Evolutionary conservation across 1,284 basidiomycete species (phyloP).

Genomic region (Quambalaria eucalypti): DNA sequence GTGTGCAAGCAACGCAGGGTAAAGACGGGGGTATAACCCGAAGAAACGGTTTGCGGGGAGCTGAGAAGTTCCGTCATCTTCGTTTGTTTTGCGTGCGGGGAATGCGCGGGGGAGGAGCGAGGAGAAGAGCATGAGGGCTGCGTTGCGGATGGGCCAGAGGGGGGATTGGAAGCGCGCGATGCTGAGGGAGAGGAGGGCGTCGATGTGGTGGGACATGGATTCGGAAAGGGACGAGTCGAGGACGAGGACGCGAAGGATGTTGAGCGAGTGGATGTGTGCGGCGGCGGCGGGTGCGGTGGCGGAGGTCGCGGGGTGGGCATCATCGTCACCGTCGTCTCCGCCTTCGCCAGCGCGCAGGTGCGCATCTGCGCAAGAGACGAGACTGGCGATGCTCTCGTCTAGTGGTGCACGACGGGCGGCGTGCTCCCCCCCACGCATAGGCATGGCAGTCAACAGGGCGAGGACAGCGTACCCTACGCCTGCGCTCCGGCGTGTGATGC

Average conservation of each 20-base stretch:
- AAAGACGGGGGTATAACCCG: slow-evolving; percentile 14
- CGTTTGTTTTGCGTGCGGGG: slow-evolving; percentile 19
- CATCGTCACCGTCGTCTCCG: too few relatives aligned
- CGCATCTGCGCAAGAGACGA: slow-evolving; percentile 14
- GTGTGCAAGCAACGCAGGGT: slow-evolving; percentile 2
- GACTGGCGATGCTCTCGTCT: slow-evolving; percentile 11
- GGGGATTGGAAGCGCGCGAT: slow-evolving; percentile 43
- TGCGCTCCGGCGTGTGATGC: slow-evolving; percentile 47
- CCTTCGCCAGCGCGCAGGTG: neutral
- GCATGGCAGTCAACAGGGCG: slow-evolving; percentile 34
- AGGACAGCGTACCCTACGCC: slow-evolving; percentile 47
- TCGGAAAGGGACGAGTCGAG: slow-evolving; percentile 29
- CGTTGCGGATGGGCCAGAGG: slow-evolving; percentile 47
- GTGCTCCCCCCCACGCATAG: too few relatives aligned
- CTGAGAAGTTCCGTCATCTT: slow-evolving; percentile 17
- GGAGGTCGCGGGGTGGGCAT: neutral
- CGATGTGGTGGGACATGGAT: slow-evolving; percentile 24
- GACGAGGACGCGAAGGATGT: slow-evolving; percentile 43
- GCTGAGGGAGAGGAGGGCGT: slow-evolving; percentile 37
- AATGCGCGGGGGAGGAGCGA: slow-evolving; percentile 43
- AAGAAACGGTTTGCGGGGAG: slow-evolving; percentile 30
- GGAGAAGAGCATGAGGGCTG: slow-evolving; percentile 47
- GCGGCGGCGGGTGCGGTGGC: slow-evolving; percentile 14
- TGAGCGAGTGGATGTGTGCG: slow-evolving; percentile 40
- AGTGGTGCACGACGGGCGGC: neutral